These are phyloP conservation scores for Bretschneidera sinensis DNA, from an alignment of 345 rosid species.

Conservation along the genomic window DNA sequence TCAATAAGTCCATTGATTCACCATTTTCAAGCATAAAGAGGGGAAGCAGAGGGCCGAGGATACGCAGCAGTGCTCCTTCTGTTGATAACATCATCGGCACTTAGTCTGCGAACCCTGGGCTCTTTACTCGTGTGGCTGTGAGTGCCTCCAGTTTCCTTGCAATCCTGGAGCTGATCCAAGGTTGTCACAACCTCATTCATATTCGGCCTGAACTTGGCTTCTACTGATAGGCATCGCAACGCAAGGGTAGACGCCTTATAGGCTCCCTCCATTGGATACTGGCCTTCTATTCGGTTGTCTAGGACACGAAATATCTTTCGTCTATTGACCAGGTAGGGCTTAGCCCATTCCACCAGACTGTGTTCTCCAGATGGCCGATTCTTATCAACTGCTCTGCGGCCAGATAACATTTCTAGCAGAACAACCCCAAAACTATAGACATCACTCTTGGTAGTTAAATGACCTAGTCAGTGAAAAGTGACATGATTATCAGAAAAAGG, in stretches of 20 bases:
- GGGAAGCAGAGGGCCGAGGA: conserved; percentile 74
- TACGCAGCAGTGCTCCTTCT: conserved; percentile 34
- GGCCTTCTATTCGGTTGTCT: conserved; percentile 81
- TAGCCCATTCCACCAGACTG: conserved; percentile 92
- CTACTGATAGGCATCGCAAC: conserved; percentile 58
- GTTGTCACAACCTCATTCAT: conserved; percentile 72
- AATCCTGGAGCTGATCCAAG: conserved; percentile 50
- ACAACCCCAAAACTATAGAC: conserved; percentile 96
- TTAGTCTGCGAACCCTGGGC: conserved; percentile 46
- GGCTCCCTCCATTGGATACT: conserved; percentile 66
- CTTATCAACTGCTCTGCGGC: conserved; percentile 82
- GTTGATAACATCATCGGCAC: conserved; percentile 49
- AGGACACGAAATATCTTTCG: conserved; percentile 63
- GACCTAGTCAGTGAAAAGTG: conserved; percentile 60
- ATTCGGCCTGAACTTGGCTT: conserved; percentile 62
- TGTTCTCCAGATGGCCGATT: conserved; percentile 90
- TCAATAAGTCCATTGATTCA: not conserved
- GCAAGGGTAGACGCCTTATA: conserved; percentile 57
- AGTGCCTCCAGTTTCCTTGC: too few species aligned
- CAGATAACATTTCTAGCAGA: conserved; percentile 84
- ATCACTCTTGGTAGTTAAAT: conserved; percentile 76
- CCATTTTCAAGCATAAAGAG: conserved; percentile 48
- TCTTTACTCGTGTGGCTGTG: conserved; percentile 12
- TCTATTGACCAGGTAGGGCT: conserved; percentile 73
- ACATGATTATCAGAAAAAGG: too few species aligned